Evolutionary conservation across 2,329 filamentous ascomycete species (phyloP), one percentile per base, ranked within the genome.

Genomic region (Penicillium sp.): DNA sequence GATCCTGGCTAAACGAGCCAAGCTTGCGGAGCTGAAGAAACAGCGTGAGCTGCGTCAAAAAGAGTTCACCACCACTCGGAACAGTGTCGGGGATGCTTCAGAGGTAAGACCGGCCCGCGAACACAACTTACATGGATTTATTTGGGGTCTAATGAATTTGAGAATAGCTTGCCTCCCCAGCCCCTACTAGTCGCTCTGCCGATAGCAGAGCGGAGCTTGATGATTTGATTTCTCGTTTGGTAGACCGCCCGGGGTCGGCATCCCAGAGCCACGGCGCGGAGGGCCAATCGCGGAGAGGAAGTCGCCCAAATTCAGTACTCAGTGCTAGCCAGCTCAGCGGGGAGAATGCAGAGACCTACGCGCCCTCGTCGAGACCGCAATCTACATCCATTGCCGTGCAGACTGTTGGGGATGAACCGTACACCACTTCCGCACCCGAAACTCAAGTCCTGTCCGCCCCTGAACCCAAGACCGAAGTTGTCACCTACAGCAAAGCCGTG

Each of bases 401-500:
- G 65, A 87, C 84, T 3, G 82, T 96, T 18, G 87, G 85, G 7
- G 87, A 91, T 1, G 84, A 84, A 10, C 81, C 88, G 7, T 79
- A 59, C 45, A 47, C 90, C 47, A 84, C 86, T 16, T 91, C 89
- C 30, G 82, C 94, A 54, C 91, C 88, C 73, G 92, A 96, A 71
- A 88, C 30, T 82, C 86, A 95, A 69, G 88, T 30, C 83, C 87
- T 49, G 84, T 87, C 60, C 9, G 50, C 66, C 60, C 67, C 69
- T 63, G 65, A 79, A 57, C 68, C 73, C 46, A 79, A 76, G 62
- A 76, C 76, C 58, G 94, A 99, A 72, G 80, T 95, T 53, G 91
- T 95, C 67, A 95, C 91, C 47, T 99, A 99, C 79, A 97, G 89
- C 79, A 97, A 96, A 76, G 92, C 86, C 50, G 91, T 97, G 20